Base-by-base conservation (phyloP, 1,139 yeast species). In the Arxiozyma heterogenica region DNA sequence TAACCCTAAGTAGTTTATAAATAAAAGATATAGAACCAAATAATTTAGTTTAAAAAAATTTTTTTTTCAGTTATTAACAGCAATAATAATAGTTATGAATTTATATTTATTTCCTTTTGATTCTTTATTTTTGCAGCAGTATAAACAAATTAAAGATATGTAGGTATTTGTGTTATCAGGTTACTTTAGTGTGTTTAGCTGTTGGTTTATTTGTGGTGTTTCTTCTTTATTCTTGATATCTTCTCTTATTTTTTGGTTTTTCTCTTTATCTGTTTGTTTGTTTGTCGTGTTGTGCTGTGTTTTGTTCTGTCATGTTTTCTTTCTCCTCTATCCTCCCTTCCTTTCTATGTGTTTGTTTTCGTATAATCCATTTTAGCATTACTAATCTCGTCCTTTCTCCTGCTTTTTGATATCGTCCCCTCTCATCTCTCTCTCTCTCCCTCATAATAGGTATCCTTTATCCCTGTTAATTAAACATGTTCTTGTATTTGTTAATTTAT, bases 111-210 rank as follows among this genome's bases (percentile, higher is more conserved):
- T 34, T 34, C 17, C n/a, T 9, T 34, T 34, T 34, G n/a, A 34
- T 34, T 34, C n/a, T 34, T 34, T 34, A 34, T 60, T 44, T 59
- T 61, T 46, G 62, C 62, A 4, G 49, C 53, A 51, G 53, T 51
- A 51, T 51, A 51, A 45, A 51, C 49, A 46, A 51, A 51, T 51
- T 46, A 46, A 46, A 46, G 49, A 38, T 46, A 46, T 46, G 22
- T 46, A 46, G 42, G 39, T 46, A 38, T 34, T 46, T 30, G 34
- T 46, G 49, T 46, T 38, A 27, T 46, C 38, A 20, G 39, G 39
- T 34, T 34, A 34, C 39, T 34, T 34, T 12, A 34, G n/a, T 34
- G 39, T 46, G 42, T 46, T 34, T 20, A 30, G 21, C 30, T 18
- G 21, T 30, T 46, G 39, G 38, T 46, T 46, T 25, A 41, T 34